Percentiles rank a stretch among this genome's conserved stretches.
These are phyloP conservation scores for Luzula sylvatica DNA, from an alignment of 176 grass and related monocot genomes.

Conservation along the genomic window DNA sequence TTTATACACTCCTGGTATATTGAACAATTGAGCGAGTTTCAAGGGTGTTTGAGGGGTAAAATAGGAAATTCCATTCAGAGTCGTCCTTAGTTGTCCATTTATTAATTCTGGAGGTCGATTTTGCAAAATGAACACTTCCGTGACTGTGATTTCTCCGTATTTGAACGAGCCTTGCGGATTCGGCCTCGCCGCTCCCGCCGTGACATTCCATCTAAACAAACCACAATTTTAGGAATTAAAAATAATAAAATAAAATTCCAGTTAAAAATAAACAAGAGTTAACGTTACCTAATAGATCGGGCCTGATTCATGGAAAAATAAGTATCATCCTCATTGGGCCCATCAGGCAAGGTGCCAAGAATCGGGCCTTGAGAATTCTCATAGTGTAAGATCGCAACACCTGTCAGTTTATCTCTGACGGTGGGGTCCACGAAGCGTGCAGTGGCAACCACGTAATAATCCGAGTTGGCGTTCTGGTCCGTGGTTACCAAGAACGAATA, in stretches of 20 bases:
- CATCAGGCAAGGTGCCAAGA: slow-evolving; percentile 68
- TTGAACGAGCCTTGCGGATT: slow-evolving; percentile 93
- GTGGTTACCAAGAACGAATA: slow-evolving; percentile 85
- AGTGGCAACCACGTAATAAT: slow-evolving; percentile 79
- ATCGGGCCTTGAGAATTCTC: slow-evolving; percentile 66
- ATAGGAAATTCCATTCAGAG: slow-evolving; percentile 90
- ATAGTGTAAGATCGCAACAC: slow-evolving; percentile 75
- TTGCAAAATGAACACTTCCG: slow-evolving; percentile 67
- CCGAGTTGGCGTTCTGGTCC: slow-evolving; percentile 74
- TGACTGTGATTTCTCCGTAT: slow-evolving; percentile 86
- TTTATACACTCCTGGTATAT: slow-evolving; percentile 72
- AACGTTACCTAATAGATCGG: slow-evolving; percentile 67
- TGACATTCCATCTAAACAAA: slow-evolving; percentile 68
- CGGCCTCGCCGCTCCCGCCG: slow-evolving; percentile 73
- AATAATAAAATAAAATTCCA: no score
- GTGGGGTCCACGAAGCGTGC: slow-evolving; percentile 44
- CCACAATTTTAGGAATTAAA: not conserved
- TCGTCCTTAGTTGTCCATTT: slow-evolving; percentile 50
- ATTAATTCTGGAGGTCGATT: slow-evolving; percentile 60
- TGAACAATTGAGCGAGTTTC: slow-evolving; percentile 72
- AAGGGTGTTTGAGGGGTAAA: slow-evolving; percentile 58
- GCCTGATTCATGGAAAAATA: slow-evolving; percentile 91
- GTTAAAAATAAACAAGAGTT: not conserved
- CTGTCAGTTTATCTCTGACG: slow-evolving; percentile 44
- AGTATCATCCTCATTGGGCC: slow-evolving; percentile 67